These are phyloP conservation scores for Colletotrichum incanum DNA, from an alignment of 2,329 filamentous ascomycete genomes.

Conservation along the genomic window DNA sequence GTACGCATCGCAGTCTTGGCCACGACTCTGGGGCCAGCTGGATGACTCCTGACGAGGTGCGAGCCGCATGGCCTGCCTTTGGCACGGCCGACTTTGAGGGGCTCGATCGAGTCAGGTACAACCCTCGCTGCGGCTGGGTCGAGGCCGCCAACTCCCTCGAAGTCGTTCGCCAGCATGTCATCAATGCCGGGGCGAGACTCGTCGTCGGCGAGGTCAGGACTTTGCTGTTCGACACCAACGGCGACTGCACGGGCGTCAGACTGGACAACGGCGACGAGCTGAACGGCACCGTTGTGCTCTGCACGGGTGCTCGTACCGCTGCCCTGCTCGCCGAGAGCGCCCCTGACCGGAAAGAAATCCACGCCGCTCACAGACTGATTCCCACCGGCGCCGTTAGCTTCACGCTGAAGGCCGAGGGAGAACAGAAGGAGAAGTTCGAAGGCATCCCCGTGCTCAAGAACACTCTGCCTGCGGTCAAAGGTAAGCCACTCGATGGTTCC, in stretches of 20 bases:
- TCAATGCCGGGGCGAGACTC: conserved; percentile 71
- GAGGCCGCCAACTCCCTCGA: conserved; percentile 71
- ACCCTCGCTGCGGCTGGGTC: conserved; percentile 73
- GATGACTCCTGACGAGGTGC: conserved; percentile 66
- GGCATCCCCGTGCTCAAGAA: conserved; percentile 70
- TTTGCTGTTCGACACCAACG: conserved; percentile 63
- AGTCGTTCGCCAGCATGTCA: conserved; percentile 67
- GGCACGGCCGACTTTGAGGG: conserved; percentile 70
- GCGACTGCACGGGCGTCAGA: conserved; percentile 65
- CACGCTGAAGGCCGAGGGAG: conserved; percentile 55
- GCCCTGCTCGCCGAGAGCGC: conserved; percentile 67
- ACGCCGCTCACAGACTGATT: conserved; percentile 67
- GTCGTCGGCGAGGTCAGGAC: conserved; percentile 64
- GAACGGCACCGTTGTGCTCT: conserved; percentile 67
- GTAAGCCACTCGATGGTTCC: conserved; percentile 48
- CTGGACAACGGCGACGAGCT: conserved; percentile 63
- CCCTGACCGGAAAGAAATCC: conserved; percentile 63
- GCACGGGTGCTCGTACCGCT: conserved; percentile 71
- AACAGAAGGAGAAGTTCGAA: conserved; percentile 64
- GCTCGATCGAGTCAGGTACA: conserved; percentile 69
- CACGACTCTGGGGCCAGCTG: conserved; percentile 58
- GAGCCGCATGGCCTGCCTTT: conserved; percentile 69
- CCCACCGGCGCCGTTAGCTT: conserved; percentile 70
- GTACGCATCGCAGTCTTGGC: conserved; percentile 54
- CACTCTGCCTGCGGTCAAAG: conserved; percentile 58